phyloP scores from a whole-genome alignment of 164 flowering plant species.

The Sextonia rubra region DNA sequence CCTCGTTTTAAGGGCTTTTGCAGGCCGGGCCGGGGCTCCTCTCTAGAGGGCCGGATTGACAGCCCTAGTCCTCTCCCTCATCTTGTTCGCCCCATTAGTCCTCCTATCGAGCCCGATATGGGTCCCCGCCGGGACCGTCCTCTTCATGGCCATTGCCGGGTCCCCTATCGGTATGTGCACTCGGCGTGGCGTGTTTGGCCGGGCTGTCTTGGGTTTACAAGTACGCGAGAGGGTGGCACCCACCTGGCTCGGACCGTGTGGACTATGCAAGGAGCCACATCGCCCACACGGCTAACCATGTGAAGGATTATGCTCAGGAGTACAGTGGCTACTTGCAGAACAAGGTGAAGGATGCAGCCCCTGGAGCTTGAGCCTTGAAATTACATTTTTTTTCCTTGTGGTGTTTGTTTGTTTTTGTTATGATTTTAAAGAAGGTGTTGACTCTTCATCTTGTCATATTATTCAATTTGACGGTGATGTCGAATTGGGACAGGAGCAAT shows the following conservation, averaged over 20 bases:
- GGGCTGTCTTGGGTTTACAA: conserved; percentile 59
- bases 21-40: too few relatives aligned
- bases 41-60: too few relatives aligned
- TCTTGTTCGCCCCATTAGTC: conserved; percentile 58
- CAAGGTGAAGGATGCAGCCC: conserved; percentile 83
- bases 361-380: conserved; percentile 51
- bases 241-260: conserved; percentile 58
- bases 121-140: conserved; percentile 51
- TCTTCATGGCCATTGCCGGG: conserved; percentile 36
- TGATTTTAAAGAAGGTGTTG: neutral
- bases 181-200: conserved; percentile 34
- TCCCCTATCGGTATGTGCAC: conserved; percentile 41
- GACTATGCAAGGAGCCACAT: conserved; percentile 74
- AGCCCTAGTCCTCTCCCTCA: too few relatives aligned
- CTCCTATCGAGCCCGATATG: conserved; percentile 72
- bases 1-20: too few relatives aligned
- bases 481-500: too few relatives aligned
- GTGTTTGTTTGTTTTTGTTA: neutral
- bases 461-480: too few relatives aligned
- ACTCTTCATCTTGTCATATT: too few relatives aligned
- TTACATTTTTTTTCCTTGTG: neutral
- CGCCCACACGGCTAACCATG: conserved; percentile 70
- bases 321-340: conserved; percentile 77
- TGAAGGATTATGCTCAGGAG: conserved; percentile 73
- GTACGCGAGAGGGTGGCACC: conserved; percentile 52